Percentiles rank a stretch among this genome's conserved stretches.
These are phyloP conservation scores for Wickerhamiella galacta DNA, from an alignment of 805 yeast species.

Conservation along the genomic window DNA sequence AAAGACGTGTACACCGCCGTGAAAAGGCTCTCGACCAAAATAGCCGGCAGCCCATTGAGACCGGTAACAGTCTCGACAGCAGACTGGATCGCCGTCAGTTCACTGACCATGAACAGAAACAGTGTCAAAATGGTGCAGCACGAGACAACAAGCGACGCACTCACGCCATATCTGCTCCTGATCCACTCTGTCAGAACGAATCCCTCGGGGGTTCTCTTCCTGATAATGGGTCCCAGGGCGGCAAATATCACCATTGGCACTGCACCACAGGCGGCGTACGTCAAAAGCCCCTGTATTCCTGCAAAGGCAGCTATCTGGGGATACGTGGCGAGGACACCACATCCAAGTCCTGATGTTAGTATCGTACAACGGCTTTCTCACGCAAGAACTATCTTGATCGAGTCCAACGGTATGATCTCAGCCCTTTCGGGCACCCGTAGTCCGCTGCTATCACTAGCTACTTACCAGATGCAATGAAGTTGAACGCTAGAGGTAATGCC, in stretches of 20 bases:
- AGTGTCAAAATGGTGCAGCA: slow-evolving; percentile 71
- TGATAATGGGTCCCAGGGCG: slow-evolving; percentile 60
- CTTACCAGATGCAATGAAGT: slow-evolving; percentile 74
- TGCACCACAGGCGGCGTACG: slow-evolving; percentile 64
- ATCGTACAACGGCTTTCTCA: slow-evolving; percentile 36
- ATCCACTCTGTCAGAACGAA: slow-evolving; percentile 92
- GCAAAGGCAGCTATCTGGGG: slow-evolving; percentile 73
- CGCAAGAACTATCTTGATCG: slow-evolving; percentile 75
- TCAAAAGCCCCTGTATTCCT: slow-evolving; percentile 76
- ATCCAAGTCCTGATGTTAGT: slow-evolving; percentile 49
- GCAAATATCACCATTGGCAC: slow-evolving; percentile 77
- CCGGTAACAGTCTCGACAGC: slow-evolving; percentile 70
- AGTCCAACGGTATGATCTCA: slow-evolving; percentile 65
- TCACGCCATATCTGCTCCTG: slow-evolving; percentile 57
- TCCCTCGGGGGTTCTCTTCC: slow-evolving; percentile 72
- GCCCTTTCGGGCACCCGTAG: slow-evolving; percentile 26
- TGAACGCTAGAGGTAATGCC: slow-evolving; percentile 68
- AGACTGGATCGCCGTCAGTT: slow-evolving; percentile 60
- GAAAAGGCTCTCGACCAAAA: slow-evolving; percentile 72
- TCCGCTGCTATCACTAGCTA: slow-evolving; percentile 5
- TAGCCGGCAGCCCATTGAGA: slow-evolving; percentile 58
- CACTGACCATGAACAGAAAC: slow-evolving; percentile 76
- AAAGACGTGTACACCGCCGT: slow-evolving; percentile 73
- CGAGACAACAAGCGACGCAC: slow-evolving; percentile 59
- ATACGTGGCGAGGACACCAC: slow-evolving; percentile 74